Evolutionary conservation across 2,329 filamentous ascomycete species (phyloP).

Genomic region (Aspergillus oerlinghausenensis): DNA sequence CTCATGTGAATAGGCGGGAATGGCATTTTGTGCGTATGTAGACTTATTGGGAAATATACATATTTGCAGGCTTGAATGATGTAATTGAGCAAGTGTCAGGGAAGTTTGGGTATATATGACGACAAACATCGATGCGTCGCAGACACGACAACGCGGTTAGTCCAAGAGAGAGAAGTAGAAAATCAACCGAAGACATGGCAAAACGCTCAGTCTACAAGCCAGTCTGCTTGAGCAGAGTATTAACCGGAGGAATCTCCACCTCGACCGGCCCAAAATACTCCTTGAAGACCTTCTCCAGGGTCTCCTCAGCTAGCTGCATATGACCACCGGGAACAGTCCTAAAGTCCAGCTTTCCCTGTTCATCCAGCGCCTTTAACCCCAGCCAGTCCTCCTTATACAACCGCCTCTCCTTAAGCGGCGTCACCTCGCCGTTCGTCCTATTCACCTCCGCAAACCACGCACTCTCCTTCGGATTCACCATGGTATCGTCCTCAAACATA

Average conservation of each 20-base stretch:
- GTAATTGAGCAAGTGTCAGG: not conserved
- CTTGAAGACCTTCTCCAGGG: slow-evolving; percentile 62
- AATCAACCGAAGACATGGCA: not conserved
- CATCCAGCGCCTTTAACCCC: slow-evolving; percentile 72
- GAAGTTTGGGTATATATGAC: not conserved
- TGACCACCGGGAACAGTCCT: slow-evolving; percentile 69
- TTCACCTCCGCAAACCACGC: slow-evolving; percentile 89
- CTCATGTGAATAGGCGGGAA: not conserved
- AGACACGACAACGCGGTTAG: not conserved
- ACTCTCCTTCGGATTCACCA: slow-evolving; percentile 84
- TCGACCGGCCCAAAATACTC: slow-evolving; percentile 41
- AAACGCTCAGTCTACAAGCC: not conserved
- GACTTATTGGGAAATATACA: not conserved
- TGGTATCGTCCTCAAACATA: slow-evolving; percentile 79
- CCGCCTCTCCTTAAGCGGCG: slow-evolving; percentile 61
- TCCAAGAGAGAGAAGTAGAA: not conserved
- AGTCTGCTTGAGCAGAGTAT: slow-evolving; percentile 17
- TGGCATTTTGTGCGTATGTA: not conserved
- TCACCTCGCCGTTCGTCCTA: slow-evolving; percentile 57
- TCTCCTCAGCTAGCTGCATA: slow-evolving; percentile 69
- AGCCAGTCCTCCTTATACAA: slow-evolving; percentile 94
- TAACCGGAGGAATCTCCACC: slow-evolving; percentile 5
- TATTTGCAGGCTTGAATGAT: not conserved
- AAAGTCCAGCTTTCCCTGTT: slow-evolving; percentile 74
- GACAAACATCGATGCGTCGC: not conserved